Base-by-base conservation (phyloP, 1,139 yeast genomes). In the Candida neerlandica region DNA sequence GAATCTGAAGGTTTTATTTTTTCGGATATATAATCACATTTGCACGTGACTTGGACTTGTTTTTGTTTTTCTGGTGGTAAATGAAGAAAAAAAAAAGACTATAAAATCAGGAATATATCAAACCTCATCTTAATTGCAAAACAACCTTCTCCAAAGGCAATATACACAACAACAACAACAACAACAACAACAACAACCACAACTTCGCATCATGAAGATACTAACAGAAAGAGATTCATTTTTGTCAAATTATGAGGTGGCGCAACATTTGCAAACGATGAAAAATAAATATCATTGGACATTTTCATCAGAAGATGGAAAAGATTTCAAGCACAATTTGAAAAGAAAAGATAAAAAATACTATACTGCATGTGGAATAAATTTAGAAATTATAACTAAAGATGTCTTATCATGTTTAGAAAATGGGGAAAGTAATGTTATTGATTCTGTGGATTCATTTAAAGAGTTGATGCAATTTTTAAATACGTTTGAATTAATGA, bases 201-300 rank as follows among this genome's bases (percentile, higher is more conserved):
- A 21, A 6, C 4, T 21, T 6, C 23, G 5, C 23, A 21, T 21
- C 23, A 21, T 76, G 81, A 71, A 75, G 63, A 66, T 76, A 45
- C 62, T 75, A 46, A 63, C 63, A 34, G 77, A 71, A 45, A 71
- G 94, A 55, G 89, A 85, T 51, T 78, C 82, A 53, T 77, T 89
- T 52, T 72, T 89, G 45, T 81, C 92, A 34, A 86, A 89, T 65
- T 84, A 69, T 55, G 96, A 89, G 66, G 96, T 89, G 2, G 69
- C 73, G 41, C 73, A 78, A 49, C 91, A 86, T 56, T 68, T 89
- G 45, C 68, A 73, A 19, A 81, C 72, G 26, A 72, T 84, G 23
- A 84, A 82, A 56, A 61, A 59, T 39, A 71, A 69, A 50, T 73
- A 79, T 57, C 70, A 70, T 56, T 80, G 82, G 84, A 58, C 71